These are phyloP conservation scores for Evernia prunastri DNA, from an alignment of 495 filamentous ascomycete species.

Conservation along the genomic window DNA sequence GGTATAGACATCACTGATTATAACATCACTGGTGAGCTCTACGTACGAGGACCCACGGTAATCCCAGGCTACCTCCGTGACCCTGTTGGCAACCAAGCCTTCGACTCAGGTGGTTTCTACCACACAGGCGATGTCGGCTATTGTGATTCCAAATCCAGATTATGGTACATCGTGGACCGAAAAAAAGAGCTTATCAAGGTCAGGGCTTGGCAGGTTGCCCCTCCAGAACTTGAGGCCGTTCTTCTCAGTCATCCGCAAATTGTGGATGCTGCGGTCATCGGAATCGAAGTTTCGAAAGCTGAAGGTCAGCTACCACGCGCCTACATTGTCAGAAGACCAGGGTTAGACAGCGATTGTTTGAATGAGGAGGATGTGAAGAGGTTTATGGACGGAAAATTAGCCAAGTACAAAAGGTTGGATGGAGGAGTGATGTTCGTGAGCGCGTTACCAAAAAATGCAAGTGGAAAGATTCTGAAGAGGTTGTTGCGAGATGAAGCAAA, in stretches of 20 bases:
- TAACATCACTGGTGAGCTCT: conserved; percentile 46
- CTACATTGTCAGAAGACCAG: conserved; percentile 54
- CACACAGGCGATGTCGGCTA: conserved; percentile 67
- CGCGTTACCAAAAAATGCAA: conserved; percentile 64
- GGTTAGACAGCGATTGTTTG: conserved; percentile 32
- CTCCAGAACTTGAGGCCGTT: conserved; percentile 73
- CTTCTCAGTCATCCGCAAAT: conserved; percentile 64
- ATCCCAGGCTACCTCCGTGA: conserved; percentile 33
- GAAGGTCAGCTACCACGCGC: conserved; percentile 63
- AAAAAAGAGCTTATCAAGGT: conserved; percentile 80
- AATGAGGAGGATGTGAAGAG: conserved; percentile 51
- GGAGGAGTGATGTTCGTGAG: conserved; percentile 64
- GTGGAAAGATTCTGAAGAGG: conserved; percentile 71
- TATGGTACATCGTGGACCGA: conserved; percentile 67
- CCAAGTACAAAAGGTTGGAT: conserved; percentile 59
- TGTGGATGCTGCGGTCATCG: conserved; percentile 71
- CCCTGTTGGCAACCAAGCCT: conserved; percentile 23
- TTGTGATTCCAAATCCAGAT: conserved; percentile 50
- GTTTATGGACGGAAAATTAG: conserved; percentile 55
- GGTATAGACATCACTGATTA: conserved; percentile 46
- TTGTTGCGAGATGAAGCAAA: conserved; percentile 45
- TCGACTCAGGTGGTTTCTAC: conserved; percentile 55
- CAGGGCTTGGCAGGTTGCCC: conserved; percentile 77
- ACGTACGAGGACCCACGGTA: conserved; percentile 40
- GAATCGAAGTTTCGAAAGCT: conserved; percentile 43